Evolutionary conservation across 148 eudicot genomes (phyloP).

Genomic region (Chenopodium formosanum): DNA sequence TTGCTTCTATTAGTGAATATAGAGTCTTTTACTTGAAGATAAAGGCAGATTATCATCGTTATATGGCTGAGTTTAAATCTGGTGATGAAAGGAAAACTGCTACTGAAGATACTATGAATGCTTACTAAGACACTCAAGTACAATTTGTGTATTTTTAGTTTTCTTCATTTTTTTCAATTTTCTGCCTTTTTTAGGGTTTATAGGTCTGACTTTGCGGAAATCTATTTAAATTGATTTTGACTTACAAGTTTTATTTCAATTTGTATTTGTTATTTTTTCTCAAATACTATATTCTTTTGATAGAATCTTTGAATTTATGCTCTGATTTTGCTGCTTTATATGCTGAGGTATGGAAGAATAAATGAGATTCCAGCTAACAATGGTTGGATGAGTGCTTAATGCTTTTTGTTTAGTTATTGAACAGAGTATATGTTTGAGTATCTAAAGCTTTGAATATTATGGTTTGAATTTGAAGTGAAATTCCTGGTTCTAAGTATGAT

Average conservation of each 20-base stretch:
- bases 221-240: not conserved
- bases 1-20: too few species aligned
- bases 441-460: too few species aligned
- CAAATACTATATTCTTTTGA: not conserved
- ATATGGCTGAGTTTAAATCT: too few species aligned
- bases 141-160: not conserved
- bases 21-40: too few species aligned
- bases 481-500: too few species aligned
- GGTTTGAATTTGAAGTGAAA: too few species aligned
- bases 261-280: not conserved
- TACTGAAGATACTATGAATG: conserved; percentile 47
- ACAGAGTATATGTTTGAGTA: not conserved
- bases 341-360: not conserved
- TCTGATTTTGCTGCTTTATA: not conserved
- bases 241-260: not conserved
- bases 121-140: conserved; percentile 63
- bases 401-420: not conserved
- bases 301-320: not conserved
- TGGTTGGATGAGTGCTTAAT: not conserved
- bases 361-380: not conserved
- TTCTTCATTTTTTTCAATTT: not conserved
- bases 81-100: too few species aligned
- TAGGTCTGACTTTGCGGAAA: not conserved
- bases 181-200: not conserved
- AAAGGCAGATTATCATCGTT: too few species aligned